Percentiles rank a stretch among this genome's conserved stretches.
Conservation (phyloP, 805 yeast genomes). For the Teunomyces panamensis region DNA sequence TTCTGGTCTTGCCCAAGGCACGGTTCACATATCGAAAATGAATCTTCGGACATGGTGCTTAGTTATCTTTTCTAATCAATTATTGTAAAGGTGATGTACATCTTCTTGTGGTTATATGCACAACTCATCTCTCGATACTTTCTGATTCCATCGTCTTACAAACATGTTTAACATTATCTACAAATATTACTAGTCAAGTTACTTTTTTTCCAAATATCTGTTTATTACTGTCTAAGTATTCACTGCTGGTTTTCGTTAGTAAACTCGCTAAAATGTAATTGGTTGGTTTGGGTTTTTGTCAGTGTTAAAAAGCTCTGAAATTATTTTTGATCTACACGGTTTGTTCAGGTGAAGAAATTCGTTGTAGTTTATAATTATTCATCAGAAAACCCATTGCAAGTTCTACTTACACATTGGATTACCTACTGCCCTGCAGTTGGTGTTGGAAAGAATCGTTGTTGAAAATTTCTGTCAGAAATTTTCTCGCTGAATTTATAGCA, state of each 20-base stretch:
- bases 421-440: not conserved
- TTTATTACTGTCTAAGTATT: slow-evolving; percentile 3
- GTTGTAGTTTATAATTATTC: slow-evolving; percentile 33
- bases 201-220: not conserved
- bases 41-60: slow-evolving; percentile 8
- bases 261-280: not conserved
- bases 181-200: not conserved
- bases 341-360: slow-evolving; percentile 73
- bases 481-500: not conserved
- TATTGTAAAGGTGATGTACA: not conserved
- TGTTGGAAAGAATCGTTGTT: not conserved
- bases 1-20: slow-evolving; percentile 71
- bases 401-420: slow-evolving; percentile 1
- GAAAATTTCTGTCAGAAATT: not conserved
- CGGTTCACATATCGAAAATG: slow-evolving; percentile 61
- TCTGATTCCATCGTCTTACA: not conserved
- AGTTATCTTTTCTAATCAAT: not conserved
- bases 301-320: slow-evolving; percentile 74
- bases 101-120: not conserved
- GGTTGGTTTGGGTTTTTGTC: slow-evolving; percentile 20
- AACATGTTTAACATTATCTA: not conserved
- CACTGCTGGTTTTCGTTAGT: slow-evolving; percentile 6
- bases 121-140: not conserved
- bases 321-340: slow-evolving; percentile 53
- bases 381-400: slow-evolving; percentile 18